Evolutionary conservation across 2,329 filamentous ascomycete species (phyloP), one percentile per base, ranked within the genome.

Genomic region (Trichoderma sp.): DNA sequence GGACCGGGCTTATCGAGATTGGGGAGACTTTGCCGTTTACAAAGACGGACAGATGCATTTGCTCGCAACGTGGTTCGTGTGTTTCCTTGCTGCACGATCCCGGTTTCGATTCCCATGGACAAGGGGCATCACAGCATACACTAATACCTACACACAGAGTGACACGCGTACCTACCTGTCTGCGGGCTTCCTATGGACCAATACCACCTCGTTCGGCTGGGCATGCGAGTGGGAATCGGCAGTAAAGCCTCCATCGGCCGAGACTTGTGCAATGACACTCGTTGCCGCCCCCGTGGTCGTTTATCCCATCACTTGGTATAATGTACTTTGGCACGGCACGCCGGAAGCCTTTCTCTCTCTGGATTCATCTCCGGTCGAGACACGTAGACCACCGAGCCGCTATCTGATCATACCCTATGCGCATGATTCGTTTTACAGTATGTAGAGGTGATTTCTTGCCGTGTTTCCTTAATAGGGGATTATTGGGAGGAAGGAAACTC

Each of bases 71-170:
- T 64, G 68, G 68, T 62, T 57, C 68, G 20, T 28, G 20, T 28
- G 58, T 55, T 64, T 70, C 32, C 23, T 53, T 53, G 26, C 59
- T 57, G 68, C 59, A 47, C 43, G 58, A 64, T 70, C 68, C 68
- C 26, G 68, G 68, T 28, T 26, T 69, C 66, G 66, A 69, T 36
- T 43, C 43, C 39, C 57, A 53, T 53, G 26, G 57, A 53, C 66
- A 50, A 36, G 66, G 55, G 55, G 39, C 32, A 23, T 23, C 34
- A 26, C 23, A 36, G n/a, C 28, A 34, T 32, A 12, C 57, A 34
- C n/a, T 34, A 26, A 32, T 28, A 50, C n/a, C n/a, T n/a, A 62
- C 28, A 34, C n/a, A 23, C n/a, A 58, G 26, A 47, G 34, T 20
- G 36, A 39, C 34, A 12, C 36, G 20, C 20, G 13, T 20, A 23